Conservation (phyloP, 163 green algal genomes). For the Prototheca cutis region DNA sequence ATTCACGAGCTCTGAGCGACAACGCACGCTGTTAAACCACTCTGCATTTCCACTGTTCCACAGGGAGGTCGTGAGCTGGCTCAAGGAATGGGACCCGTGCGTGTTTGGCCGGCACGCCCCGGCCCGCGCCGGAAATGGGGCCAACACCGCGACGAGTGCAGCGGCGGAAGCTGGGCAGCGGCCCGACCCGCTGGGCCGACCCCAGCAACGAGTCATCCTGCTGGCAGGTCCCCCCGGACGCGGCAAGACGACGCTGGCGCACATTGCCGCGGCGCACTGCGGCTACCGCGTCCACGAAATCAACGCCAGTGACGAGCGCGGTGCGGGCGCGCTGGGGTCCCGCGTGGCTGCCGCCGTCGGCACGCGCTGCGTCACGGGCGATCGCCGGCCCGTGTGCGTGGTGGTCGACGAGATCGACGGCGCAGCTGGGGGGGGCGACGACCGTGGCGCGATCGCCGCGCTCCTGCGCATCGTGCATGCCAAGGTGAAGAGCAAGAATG, state of each 20-base stretch:
- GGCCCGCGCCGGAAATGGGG: conserved; percentile 9
- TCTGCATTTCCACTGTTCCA: too few relatives aligned
- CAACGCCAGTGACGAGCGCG: conserved; percentile 87
- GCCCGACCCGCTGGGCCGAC: conserved; percentile 25
- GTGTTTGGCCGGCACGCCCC: conserved; percentile 36
- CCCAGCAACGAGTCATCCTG: conserved; percentile 65
- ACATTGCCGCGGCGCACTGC: conserved; percentile 83
- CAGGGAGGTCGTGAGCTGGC: conserved; percentile 52
- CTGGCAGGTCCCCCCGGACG: conserved; percentile 74
- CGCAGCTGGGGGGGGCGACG: conserved; percentile 43
- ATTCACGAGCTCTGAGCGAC: too few relatives aligned
- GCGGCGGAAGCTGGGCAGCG: too few relatives aligned
- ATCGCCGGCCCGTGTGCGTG: conserved; percentile 68
- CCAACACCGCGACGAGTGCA: too few relatives aligned
- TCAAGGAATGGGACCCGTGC: conserved; percentile 47
- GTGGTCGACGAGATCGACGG: conserved; percentile 88
- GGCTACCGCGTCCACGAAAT: conserved; percentile 90
- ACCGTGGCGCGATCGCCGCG: conserved; percentile 57
- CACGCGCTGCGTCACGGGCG: conserved; percentile 46
- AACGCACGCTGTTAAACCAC: too few relatives aligned
- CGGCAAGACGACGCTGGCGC: conserved; percentile 93
- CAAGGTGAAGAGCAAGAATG: not conserved
- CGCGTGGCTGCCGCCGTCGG: conserved; percentile 63
- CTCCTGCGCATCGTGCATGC: conserved; percentile 66
- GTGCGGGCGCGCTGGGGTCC: conserved; percentile 39